Conservation (phyloP, 768 basidiomycete species). For the Suillus plorans region DNA sequence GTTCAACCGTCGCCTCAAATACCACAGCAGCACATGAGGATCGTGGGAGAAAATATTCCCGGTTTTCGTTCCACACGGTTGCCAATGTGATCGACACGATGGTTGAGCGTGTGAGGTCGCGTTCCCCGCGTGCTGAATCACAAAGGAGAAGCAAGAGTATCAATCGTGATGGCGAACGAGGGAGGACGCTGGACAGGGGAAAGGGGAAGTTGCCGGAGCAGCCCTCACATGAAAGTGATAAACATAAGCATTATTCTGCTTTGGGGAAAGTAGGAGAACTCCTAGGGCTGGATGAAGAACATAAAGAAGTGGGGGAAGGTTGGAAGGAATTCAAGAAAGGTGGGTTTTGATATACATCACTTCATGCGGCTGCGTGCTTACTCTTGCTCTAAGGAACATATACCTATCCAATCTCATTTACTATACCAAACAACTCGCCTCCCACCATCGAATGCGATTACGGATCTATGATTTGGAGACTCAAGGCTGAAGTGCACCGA, state of each 20-base stretch:
- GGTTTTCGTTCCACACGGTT: conserved; percentile 52
- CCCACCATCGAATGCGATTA: conserved; percentile 75
- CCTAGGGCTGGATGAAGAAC: conserved; percentile 11
- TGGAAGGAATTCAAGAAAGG: conserved; percentile 95
- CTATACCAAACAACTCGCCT: conserved; percentile 78
- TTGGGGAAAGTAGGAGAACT: conserved; percentile 2
- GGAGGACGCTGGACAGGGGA: conserved; percentile 36
- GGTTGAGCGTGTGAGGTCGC: conserved; percentile 43
- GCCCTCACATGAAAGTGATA: conserved; percentile 18
- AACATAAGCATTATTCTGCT: conserved; percentile 15
- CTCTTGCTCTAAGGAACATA: conserved; percentile 67
- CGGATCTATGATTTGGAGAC: conserved; percentile 74
- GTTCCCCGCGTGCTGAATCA: conserved; percentile 32
- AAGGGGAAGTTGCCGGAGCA: conserved; percentile 1
- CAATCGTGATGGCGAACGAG: conserved; percentile 7
- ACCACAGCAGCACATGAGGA: conserved; percentile 12
- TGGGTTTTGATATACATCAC: conserved; percentile 28
- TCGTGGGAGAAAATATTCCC: conserved; percentile 35
- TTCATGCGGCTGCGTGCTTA: neutral
- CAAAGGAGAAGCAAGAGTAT: conserved; percentile 16
- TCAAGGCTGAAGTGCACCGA: conserved; percentile 82
- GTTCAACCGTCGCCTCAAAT: neutral
- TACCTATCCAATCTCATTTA: conserved; percentile 92
- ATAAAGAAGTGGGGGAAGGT: conserved; percentile 43
- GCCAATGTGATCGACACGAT: conserved; percentile 46